These are phyloP conservation scores for Komagataella mondaviorum DNA, from an alignment of 805 yeast species.

Conservation along the genomic window DNA sequence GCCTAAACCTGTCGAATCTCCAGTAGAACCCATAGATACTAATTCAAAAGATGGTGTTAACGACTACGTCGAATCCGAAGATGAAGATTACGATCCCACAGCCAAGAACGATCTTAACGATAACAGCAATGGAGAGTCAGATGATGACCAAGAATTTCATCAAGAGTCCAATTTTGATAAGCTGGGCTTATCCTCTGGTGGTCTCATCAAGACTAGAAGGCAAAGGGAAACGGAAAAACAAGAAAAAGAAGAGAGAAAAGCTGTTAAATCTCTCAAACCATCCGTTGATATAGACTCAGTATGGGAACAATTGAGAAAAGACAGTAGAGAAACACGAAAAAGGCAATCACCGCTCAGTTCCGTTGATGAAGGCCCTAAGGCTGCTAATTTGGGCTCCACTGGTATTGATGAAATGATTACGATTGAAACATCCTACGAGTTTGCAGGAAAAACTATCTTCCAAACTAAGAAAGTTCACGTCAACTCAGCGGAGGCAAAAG, in stretches of 20 bases:
- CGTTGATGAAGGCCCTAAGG: neutral
- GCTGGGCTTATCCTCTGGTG: slow-evolving; percentile 27
- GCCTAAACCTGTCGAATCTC: too few species aligned
- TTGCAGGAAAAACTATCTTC: slow-evolving; percentile 74
- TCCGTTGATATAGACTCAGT: slow-evolving; percentile 34
- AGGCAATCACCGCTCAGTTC: neutral
- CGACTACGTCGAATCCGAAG: slow-evolving; percentile 41
- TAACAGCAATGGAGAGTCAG: slow-evolving; percentile 6
- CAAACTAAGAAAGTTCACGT: slow-evolving; percentile 71
- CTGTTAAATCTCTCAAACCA: slow-evolving; percentile 6
- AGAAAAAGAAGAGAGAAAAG: slow-evolving; percentile 10
- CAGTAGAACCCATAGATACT: neutral
- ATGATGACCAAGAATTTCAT: slow-evolving; percentile 7
- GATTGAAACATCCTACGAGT: slow-evolving; percentile 68
- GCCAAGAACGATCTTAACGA: slow-evolving; percentile 2
- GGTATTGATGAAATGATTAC: slow-evolving; percentile 38
- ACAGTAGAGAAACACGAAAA: neutral
- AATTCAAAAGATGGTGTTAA: slow-evolving; percentile 16
- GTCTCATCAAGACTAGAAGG: slow-evolving; percentile 56
- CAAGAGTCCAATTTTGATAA: slow-evolving; percentile 10
- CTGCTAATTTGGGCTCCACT: neutral
- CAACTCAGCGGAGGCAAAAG: slow-evolving; percentile 78
- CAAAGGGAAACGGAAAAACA: slow-evolving; percentile 35
- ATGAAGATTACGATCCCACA: slow-evolving; percentile 40
- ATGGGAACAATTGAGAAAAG: slow-evolving; percentile 35